Percentiles rank a stretch among this genome's conserved stretches.
Conservation (phyloP, 306 rosid species). For the Vigna hirtella region DNA sequence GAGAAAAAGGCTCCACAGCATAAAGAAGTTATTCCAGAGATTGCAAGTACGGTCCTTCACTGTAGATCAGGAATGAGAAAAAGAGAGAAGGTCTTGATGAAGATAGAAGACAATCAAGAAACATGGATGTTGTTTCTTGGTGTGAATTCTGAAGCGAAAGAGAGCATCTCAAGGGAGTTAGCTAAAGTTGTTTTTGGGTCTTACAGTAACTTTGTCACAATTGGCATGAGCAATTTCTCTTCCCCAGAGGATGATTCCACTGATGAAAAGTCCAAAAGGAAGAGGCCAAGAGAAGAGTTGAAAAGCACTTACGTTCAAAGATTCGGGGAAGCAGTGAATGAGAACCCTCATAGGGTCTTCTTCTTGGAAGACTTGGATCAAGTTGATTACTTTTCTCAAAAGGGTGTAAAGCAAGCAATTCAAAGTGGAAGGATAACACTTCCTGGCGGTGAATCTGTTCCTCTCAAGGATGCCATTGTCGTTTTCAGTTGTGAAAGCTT, state of each 20-base stretch:
- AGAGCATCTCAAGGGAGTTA: slow-evolving; percentile 70
- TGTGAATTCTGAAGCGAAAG: slow-evolving; percentile 58
- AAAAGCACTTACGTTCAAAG: slow-evolving; percentile 66
- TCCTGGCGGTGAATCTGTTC: slow-evolving; percentile 61
- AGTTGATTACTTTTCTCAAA: slow-evolving; percentile 63
- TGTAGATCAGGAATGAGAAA: slow-evolving; percentile 70
- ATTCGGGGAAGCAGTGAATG: slow-evolving; percentile 78
- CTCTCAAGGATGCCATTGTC: slow-evolving; percentile 79
- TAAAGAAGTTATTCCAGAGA: slow-evolving; percentile 58
- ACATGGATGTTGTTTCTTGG: slow-evolving; percentile 77
- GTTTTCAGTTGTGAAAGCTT: slow-evolving; percentile 65
- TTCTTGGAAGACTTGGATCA: slow-evolving; percentile 76
- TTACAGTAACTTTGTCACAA: slow-evolving; percentile 53
- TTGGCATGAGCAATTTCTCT: slow-evolving; percentile 56
- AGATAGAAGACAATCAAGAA: slow-evolving; percentile 56
- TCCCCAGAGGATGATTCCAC: slow-evolving; percentile 40
- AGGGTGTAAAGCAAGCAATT: slow-evolving; percentile 71
- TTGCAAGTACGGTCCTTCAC: slow-evolving; percentile 62
- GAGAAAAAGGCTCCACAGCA: slow-evolving; percentile 65
- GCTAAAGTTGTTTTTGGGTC: slow-evolving; percentile 85
- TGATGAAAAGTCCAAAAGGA: slow-evolving; percentile 48
- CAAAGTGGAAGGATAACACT: slow-evolving; percentile 62
- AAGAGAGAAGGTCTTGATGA: slow-evolving; percentile 26
- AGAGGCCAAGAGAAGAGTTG: slow-evolving; percentile 60
- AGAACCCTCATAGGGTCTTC: slow-evolving; percentile 85